Evolutionary conservation across 768 basidiomycete genomes (phyloP), one percentile per base, ranked within the genome.

Genomic region (Scleroderma bovista): DNA sequence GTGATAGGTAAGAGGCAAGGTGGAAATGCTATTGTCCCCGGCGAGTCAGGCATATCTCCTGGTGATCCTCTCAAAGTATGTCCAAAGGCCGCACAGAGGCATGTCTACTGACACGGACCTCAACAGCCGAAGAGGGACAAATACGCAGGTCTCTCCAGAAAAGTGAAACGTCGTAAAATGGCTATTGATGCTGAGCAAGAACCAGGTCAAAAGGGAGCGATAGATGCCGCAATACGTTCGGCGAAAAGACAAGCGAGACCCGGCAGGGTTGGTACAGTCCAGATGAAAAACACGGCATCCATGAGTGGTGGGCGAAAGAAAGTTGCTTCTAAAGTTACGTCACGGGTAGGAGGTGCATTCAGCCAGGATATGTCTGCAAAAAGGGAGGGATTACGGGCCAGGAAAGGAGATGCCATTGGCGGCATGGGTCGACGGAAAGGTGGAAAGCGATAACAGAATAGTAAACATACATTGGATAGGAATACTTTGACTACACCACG

Each of bases 131-230:
- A 86, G 65, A 77, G 87, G 56, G 86, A 89, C 58, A 86, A 84
- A 55, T 79, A 81, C 52, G 75, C 87, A 7, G 94, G 93, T 10
- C 76, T 97, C 11, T 86, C 93, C n/a, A 81, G 95, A 52, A 84
- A 78, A 61, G 82, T 78, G 45, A 97, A 96, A 65, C 78, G 95
- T 51, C 77, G 93, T 60, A 96, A 93, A 70, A 74, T 94, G 72
- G 85, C 86, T 7, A 74, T 80, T 66, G 88, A 93, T 62, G 83
- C 85, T 54, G 91, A 94, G 55, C 78, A 81, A 45, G 82, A 83
- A 48, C 49, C 70, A 4, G 78, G 76, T 15, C 80, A 83, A 48
- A 69, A 65, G 31, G 75, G 73, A 20, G 71, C 76, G 9, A 69
- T 87, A 40, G 75, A 78, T 36, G 86, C 88, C 15, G 84, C 93